phyloP scores from a whole-genome alignment of 1,284 basidiomycete species.

The Ceratobasidium papillatum region DNA sequence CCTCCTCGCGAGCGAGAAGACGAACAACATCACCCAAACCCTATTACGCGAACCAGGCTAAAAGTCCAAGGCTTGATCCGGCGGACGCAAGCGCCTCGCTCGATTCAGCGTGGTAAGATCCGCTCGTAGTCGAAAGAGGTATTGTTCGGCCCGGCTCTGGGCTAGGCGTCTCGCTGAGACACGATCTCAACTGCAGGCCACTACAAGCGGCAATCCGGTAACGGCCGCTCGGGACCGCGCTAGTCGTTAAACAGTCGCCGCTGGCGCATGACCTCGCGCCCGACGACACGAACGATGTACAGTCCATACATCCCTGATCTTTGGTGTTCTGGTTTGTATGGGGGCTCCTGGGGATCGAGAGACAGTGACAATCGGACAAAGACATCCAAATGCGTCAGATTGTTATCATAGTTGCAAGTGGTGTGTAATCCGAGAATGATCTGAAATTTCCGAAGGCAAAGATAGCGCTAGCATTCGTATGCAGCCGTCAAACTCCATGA shows the following conservation, averaged over 20 bases:
- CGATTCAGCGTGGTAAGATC: slow-evolving; percentile 28
- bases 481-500: background rate
- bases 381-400: background rate
- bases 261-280: slow-evolving; percentile 25
- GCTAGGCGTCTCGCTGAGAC: background rate
- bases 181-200: slow-evolving; percentile 2
- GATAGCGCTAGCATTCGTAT: background rate
- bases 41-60: slow-evolving; percentile 11
- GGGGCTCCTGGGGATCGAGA: slow-evolving; percentile 7
- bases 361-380: slow-evolving; percentile 7
- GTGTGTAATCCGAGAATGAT: slow-evolving; percentile 5
- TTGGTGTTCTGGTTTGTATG: background rate
- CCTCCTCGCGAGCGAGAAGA: background rate
- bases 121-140: background rate
- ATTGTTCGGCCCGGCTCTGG: slow-evolving; percentile 18
- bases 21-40: slow-evolving; percentile 6
- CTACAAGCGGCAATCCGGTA: slow-evolving; percentile 5
- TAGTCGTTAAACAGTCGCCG: slow-evolving; percentile 22
- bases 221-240: background rate
- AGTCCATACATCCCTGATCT: background rate
- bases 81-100: background rate
- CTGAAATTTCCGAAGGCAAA: background rate
- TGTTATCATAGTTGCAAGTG: background rate
- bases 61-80: slow-evolving; percentile 29
- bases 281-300: background rate